Conservation (phyloP, 169 alveolate genomes). For the Blepharisma undulans region DNA sequence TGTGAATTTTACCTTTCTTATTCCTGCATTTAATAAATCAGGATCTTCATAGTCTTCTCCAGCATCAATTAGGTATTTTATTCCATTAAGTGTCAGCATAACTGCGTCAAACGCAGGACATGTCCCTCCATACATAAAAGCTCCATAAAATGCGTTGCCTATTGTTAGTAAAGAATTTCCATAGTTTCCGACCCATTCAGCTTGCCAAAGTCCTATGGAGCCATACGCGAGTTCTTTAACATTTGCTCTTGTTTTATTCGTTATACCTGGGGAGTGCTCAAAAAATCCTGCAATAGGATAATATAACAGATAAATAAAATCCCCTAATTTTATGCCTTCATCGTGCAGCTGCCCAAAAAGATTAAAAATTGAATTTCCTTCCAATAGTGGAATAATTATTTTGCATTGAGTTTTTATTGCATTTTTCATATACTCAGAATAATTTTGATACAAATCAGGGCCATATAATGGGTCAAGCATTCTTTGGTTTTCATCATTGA, state of each 20-base stretch:
- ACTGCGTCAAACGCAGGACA: slow-evolving; percentile 6
- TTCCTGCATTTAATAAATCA: neutral
- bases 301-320: neutral
- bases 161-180: neutral
- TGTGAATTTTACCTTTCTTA: neutral
- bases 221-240: neutral
- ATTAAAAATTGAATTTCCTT: neutral
- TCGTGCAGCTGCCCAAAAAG: neutral
- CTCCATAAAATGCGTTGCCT: neutral
- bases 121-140: neutral
- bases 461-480: neutral
- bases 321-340: neutral
- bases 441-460: neutral
- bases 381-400: neutral
- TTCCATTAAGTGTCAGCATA: neutral
- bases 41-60: slow-evolving; percentile 26
- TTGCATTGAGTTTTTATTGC: neutral
- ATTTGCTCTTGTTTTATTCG: neutral
- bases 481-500: neutral
- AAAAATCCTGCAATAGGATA: neutral
- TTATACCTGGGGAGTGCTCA: neutral
- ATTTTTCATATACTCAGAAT: neutral
- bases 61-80: neutral
- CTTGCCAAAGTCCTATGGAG: neutral
- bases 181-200: neutral